Evolutionary conservation across 2,329 filamentous ascomycete genomes (phyloP).

Genomic region (Pseudohalonectria lignicola): DNA sequence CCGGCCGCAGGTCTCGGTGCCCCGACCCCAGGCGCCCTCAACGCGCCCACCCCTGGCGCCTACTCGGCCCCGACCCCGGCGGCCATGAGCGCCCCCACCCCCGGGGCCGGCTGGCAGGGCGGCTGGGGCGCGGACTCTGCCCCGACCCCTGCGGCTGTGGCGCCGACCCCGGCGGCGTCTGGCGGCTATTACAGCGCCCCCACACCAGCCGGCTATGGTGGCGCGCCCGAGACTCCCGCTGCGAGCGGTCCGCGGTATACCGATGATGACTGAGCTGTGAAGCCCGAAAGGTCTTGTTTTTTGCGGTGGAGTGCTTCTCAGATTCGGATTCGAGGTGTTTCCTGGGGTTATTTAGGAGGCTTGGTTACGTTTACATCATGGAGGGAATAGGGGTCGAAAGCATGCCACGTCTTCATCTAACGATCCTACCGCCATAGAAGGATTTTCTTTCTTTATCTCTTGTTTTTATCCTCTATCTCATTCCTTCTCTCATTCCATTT

Average conservation of each 20-base stretch:
- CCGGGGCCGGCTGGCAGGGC: conserved; percentile 50
- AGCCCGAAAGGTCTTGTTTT: background rate
- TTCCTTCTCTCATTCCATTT: no score
- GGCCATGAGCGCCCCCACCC: conserved; percentile 55
- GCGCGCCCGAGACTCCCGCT: conserved; percentile 49
- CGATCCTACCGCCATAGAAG: no score
- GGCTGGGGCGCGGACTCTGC: conserved; percentile 52
- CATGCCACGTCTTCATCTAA: no score
- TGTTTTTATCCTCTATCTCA: no score
- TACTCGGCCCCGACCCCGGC: conserved; percentile 55
- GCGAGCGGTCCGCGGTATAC: conserved; percentile 44
- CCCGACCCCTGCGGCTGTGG: conserved; percentile 53
- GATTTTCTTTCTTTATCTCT: no score
- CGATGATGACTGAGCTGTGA: conserved; percentile 38
- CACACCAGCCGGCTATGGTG: conserved; percentile 51
- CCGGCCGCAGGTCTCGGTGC: conserved; percentile 48
- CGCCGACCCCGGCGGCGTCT: conserved; percentile 59
- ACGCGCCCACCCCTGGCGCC: conserved; percentile 62
- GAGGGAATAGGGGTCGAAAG: no score
- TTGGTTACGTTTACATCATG: no score
- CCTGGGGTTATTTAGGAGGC: no score
- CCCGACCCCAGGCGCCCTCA: conserved; percentile 50
- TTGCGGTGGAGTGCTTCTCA: background rate
- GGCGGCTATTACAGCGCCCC: conserved; percentile 49
- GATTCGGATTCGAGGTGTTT: no score